These are phyloP conservation scores for Paraleonurus japonicus DNA, from an alignment of 257 asterid genomes.

Conservation along the genomic window DNA sequence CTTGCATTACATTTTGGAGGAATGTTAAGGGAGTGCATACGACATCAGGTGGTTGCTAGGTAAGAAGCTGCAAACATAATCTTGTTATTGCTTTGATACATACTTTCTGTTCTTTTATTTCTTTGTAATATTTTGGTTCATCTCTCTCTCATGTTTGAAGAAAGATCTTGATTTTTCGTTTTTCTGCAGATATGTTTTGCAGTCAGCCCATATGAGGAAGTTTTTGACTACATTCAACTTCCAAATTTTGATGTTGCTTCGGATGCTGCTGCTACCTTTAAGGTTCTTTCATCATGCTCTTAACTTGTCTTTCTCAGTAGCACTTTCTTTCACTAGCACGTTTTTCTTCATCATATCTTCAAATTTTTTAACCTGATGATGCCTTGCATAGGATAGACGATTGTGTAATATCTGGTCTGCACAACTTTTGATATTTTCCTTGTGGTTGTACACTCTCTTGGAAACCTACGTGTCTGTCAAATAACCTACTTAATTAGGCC, in stretches of 20 bases:
- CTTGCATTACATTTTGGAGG: conserved; percentile 83
- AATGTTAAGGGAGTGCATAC: conserved; percentile 86
- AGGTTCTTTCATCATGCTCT: conserved; percentile 40
- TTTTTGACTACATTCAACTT: conserved; percentile 77
- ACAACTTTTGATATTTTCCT: background rate
- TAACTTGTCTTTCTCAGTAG: conserved; percentile 11
- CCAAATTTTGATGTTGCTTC: conserved; percentile 95
- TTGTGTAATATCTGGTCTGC: background rate
- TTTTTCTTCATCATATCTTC: background rate
- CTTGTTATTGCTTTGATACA: background rate
- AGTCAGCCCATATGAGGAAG: conserved; percentile 60
- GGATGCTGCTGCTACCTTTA: conserved; percentile 88
- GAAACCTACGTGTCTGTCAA: too few species aligned
- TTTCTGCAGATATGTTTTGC: conserved; percentile 59
- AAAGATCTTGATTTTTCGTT: background rate
- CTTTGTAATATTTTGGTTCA: background rate
- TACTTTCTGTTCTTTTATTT: background rate
- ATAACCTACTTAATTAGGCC: too few species aligned
- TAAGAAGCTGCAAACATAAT: conserved; percentile 20
- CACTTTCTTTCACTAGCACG: conserved; percentile 1
- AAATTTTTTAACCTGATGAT: background rate
- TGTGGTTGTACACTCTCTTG: too few species aligned
- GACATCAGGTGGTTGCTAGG: conserved; percentile 91
- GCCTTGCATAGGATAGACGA: conserved; percentile 1
- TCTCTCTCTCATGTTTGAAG: conserved; percentile 3